Evolutionary conservation across 345 rosid genomes (phyloP), one percentile per base, ranked within the genome.

Genomic region (Cardamine occulta): DNA sequence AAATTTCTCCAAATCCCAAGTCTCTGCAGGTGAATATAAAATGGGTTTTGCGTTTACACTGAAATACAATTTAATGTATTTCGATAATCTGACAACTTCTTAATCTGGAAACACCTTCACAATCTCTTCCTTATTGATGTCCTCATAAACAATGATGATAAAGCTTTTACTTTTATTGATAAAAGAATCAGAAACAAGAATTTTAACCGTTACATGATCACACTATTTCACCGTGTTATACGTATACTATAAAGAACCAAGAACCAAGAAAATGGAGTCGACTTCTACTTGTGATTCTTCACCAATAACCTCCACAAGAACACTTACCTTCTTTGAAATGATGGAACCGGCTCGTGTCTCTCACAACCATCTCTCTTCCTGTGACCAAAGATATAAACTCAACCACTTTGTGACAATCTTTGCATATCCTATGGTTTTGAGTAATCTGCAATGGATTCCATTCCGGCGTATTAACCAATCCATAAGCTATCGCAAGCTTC

Each of bases 271-370:
- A n/a, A 47, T 2, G 19, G 14, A 63, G 12, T 72, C 69, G 12
- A 61, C 9, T 62, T 58, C 21, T 29, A 63, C 28, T 4, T 71
- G 8, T 58, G 62, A 57, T 47, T 93, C 86, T 40, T 93, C 86
- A 91, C 98, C 98, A 93, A 68, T 93, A 93, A 73, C 86, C 96
- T 69, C 94, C 91, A 70, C 97, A 93, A 70, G 96, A 91, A 82
- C 97, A 93, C 31, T 67, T 72, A 13, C 98, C 96, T 57, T 86
- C 75, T 80, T 81, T 84, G 70, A 93, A 89, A 82, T 87, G 91
- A 72, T 88, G 97, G 56, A 93, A 93, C 77, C 97, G 83, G 67
- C 91, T 83, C 15, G 84, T 88, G 76, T 91, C 98, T 74, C 88
- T 93, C 54, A 91, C 84, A 5, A 88, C 90, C 8, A 93, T 88